phyloP scores from a whole-genome alignment of 1,284 basidiomycete genomes.

The Tilletia walkeri region DNA sequence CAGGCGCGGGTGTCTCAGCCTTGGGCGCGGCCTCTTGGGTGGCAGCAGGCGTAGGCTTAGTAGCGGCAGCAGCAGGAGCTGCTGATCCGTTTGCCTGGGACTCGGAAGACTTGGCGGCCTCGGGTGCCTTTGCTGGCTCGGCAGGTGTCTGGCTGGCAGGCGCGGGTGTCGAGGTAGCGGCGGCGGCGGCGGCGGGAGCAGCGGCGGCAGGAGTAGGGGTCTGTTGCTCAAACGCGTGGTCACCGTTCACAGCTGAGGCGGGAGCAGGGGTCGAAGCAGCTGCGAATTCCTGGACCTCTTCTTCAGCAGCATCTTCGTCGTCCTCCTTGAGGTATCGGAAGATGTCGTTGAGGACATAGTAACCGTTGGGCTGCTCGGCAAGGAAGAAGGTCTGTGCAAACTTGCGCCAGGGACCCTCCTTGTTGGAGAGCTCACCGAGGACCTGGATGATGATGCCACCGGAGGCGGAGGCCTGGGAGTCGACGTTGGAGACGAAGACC shows the following conservation, averaged over 20 bases:
- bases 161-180: constrained; percentile 21
- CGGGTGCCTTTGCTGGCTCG: constrained; percentile 34
- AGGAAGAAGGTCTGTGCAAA: constrained; percentile 99
- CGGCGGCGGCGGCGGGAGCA: constrained; percentile 14
- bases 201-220: constrained; percentile 22
- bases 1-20: constrained; percentile 24
- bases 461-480: constrained; percentile 72
- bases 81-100: constrained; percentile 49
- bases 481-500: constrained; percentile 73
- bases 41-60: constrained; percentile 55
- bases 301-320: constrained; percentile 73
- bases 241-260: constrained; percentile 31
- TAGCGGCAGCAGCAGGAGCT: constrained; percentile 54
- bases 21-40: constrained; percentile 21
- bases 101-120: constrained; percentile 38
- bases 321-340: constrained; percentile 99
- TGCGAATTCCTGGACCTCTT: constrained; percentile 22
- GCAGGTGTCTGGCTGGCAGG: constrained; percentile 29
- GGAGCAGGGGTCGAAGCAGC: constrained; percentile 9
- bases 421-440: constrained; percentile 92
- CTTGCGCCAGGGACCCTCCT: constrained; percentile 84
- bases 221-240: constrained; percentile 34
- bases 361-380: constrained; percentile 96
- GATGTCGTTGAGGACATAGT: constrained; percentile 99
- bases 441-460: constrained; percentile 98